Percentiles rank a stretch among this genome's conserved stretches.
These are phyloP conservation scores for Paramecium pentaurelia DNA, from an alignment of 73 alveolate genomes.

Conservation along the genomic window DNA sequence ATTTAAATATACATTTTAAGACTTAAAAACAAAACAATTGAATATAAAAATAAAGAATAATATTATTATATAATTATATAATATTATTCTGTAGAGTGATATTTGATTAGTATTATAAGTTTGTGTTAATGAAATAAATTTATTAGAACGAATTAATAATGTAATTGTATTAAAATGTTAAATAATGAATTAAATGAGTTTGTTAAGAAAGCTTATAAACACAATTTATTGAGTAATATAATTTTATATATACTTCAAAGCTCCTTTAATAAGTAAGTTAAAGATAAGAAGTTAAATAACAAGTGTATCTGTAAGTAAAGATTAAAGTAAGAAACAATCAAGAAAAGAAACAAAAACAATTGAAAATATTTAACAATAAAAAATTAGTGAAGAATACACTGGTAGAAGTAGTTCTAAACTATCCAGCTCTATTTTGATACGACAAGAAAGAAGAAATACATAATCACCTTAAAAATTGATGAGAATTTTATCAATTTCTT, in stretches of 20 bases:
- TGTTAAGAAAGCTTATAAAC: not conserved
- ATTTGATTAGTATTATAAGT: not conserved
- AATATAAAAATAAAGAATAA: not conserved
- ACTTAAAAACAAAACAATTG: no score
- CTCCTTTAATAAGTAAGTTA: not conserved
- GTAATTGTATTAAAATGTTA: not conserved
- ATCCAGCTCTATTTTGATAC: not conserved
- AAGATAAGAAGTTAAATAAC: not conserved
- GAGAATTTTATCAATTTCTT: not conserved
- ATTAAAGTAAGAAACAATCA: not conserved
- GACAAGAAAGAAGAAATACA: not conserved
- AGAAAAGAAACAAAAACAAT: not conserved
- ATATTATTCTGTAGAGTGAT: not conserved
- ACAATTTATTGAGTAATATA: not conserved
- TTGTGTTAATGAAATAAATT: not conserved
- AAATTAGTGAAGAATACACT: not conserved
- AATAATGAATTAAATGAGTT: not conserved
- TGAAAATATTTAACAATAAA: not conserved
- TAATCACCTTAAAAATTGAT: not conserved
- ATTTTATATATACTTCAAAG: not conserved
- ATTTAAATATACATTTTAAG: no score
- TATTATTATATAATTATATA: not conserved
- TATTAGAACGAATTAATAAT: not conserved
- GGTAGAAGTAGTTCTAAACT: slow-evolving; percentile 40
- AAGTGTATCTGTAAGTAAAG: not conserved